A percentile compares a stretch with the other conserved stretches of the same genome.
Conservation (phyloP, 2,329 filamentous ascomycete genomes). For the Elsinoe necatrix region DNA sequence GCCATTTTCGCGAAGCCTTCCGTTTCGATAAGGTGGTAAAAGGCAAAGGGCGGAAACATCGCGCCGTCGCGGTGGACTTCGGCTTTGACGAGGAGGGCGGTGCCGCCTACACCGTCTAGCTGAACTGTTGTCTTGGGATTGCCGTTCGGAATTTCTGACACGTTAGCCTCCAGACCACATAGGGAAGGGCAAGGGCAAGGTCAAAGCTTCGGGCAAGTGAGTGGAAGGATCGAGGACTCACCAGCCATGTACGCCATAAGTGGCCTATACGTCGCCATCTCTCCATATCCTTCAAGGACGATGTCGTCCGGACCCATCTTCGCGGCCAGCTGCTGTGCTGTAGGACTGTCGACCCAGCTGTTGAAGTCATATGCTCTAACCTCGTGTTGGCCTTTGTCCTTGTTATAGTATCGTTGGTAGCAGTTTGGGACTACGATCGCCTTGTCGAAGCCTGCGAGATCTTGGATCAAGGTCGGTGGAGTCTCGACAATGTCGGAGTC, state of each 20-base stretch:
- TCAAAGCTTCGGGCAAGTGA: not conserved
- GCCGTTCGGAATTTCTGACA: slow-evolving; percentile 21
- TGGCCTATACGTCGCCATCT: slow-evolving; percentile 84
- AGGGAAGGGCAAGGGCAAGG: not conserved
- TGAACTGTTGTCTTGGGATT: slow-evolving; percentile 41
- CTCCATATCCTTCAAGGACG: slow-evolving; percentile 81
- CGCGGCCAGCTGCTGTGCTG: slow-evolving; percentile 63
- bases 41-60: slow-evolving; percentile 96
- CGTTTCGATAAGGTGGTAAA: slow-evolving; percentile 95
- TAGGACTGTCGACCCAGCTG: slow-evolving; percentile 87
- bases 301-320: slow-evolving; percentile 89
- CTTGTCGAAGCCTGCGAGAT: slow-evolving; percentile 79
- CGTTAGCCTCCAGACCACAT: slow-evolving; percentile 36
- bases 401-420: slow-evolving; percentile 69
- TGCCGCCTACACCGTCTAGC: slow-evolving; percentile 89
- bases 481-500: slow-evolving; percentile 89
- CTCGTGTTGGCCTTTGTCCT: slow-evolving; percentile 61
- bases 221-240: slow-evolving; percentile 27
- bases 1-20: slow-evolving; percentile 99
- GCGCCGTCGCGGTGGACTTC: slow-evolving; percentile 95
- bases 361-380: slow-evolving; percentile 94
- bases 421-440: slow-evolving; percentile 93
- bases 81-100: slow-evolving; percentile 85
- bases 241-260: slow-evolving; percentile 80
- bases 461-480: slow-evolving; percentile 76